A percentile compares a stretch with the other conserved stretches of the same genome.
These are phyloP conservation scores for Mycena rebaudengoi DNA, from an alignment of 768 basidiomycete species.

Conservation along the genomic window DNA sequence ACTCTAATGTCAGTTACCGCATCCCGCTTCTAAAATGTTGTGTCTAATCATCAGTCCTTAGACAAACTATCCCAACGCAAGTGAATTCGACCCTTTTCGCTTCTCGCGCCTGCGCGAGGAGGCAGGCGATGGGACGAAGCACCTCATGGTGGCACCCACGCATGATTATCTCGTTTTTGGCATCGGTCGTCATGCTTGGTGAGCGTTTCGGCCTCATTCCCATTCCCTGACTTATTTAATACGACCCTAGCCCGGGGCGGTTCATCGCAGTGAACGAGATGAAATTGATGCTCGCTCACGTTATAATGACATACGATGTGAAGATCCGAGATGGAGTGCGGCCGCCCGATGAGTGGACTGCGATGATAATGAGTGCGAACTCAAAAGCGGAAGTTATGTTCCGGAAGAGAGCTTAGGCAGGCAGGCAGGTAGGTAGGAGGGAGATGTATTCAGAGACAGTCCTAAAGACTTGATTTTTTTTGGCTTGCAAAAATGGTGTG, in stretches of 20 bases:
- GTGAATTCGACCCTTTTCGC: conserved; percentile 52
- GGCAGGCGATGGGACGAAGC: conserved; percentile 30
- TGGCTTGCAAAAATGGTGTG: too few species aligned
- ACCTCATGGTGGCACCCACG: conserved; percentile 38
- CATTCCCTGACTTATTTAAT: neutral
- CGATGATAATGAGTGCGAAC: neutral
- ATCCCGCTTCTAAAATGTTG: neutral
- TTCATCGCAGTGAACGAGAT: conserved; percentile 50
- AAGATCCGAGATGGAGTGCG: conserved; percentile 28
- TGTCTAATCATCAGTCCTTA: conserved; percentile 14
- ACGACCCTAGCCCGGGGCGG: conserved; percentile 50
- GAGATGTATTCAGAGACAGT: too few species aligned
- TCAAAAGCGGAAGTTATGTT: conserved; percentile 16
- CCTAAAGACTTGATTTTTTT: too few species aligned
- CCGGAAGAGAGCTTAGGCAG: too few species aligned
- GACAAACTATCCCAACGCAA: conserved; percentile 41
- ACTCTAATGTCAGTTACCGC: conserved; percentile 25
- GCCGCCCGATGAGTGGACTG: conserved; percentile 13
- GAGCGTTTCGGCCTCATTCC: neutral
- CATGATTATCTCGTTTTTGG: conserved; percentile 45
- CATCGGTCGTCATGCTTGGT: conserved; percentile 44
- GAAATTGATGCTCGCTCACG: conserved; percentile 47
- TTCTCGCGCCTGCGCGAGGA: conserved; percentile 41
- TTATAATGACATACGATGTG: conserved; percentile 49
- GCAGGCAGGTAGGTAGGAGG: too few species aligned